Evolutionary conservation across 225 moss, liverwort and hornwort genomes (phyloP).

Genomic region (Marchantia polymorpha): DNA sequence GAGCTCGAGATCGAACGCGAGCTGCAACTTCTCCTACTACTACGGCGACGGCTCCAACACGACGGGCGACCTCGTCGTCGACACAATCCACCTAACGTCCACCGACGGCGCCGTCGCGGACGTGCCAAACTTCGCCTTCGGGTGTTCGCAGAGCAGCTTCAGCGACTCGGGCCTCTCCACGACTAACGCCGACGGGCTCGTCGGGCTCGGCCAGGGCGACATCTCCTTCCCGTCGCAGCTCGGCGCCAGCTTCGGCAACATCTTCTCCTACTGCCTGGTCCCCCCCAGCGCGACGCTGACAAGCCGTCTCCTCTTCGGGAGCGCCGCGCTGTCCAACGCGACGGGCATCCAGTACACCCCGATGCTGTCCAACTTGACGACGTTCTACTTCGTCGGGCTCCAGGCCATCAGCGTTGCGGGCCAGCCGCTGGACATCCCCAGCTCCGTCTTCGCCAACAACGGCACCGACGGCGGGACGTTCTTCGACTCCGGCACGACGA

Average conservation of each 20-base stretch:
- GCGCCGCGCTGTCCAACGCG: not conserved
- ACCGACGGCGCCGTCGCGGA: not conserved
- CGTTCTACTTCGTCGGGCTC: not conserved
- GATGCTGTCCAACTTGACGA: too few relatives aligned
- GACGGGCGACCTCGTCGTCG: too few relatives aligned
- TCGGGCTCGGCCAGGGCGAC: slow-evolving; percentile 24
- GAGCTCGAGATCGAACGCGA: too few relatives aligned
- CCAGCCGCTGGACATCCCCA: too few relatives aligned
- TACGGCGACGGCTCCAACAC: too few relatives aligned
- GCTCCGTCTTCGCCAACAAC: not conserved
- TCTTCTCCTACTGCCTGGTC: slow-evolving; percentile 4
- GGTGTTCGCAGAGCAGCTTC: slow-evolving; percentile 26
- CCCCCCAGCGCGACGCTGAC: not conserved
- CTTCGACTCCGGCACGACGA: not conserved
- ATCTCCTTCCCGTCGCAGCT: slow-evolving; percentile 5
- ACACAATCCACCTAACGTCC: slow-evolving; percentile 16
- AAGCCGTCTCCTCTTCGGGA: not conserved
- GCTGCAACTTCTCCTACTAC: too few relatives aligned
- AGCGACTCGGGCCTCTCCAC: slow-evolving; percentile 2
- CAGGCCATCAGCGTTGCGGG: not conserved
- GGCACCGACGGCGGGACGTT: too few relatives aligned
- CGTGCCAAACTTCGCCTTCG: slow-evolving; percentile 32
- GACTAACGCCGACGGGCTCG: slow-evolving; percentile 20
- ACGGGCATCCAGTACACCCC: not conserved
- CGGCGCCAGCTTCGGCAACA: slow-evolving; percentile 23